Conservation (phyloP, 2,329 filamentous ascomycete genomes). For the Leptodontidium sp. region DNA sequence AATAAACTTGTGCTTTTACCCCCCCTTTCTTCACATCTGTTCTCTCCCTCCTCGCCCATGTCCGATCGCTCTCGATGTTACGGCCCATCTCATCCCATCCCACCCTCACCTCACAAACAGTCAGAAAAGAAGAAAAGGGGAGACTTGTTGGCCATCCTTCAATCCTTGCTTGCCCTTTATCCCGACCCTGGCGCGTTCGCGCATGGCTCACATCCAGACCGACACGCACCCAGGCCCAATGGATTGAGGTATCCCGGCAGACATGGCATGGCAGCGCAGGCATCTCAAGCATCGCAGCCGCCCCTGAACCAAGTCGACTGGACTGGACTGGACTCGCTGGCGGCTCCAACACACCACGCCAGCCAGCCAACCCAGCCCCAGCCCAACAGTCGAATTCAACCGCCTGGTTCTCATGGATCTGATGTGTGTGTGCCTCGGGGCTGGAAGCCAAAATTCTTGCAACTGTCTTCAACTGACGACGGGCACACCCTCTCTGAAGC, state of each 20-base stretch:
- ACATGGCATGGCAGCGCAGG: conserved; percentile 22
- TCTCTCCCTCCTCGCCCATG: no score
- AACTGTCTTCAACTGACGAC: background rate
- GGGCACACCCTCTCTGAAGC: background rate
- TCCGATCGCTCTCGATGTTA: no score
- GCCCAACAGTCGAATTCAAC: conserved; percentile 22
- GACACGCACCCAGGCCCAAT: conserved; percentile 25
- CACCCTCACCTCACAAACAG: background rate
- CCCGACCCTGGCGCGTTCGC: conserved; percentile 16
- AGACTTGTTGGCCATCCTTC: conserved; percentile 13
- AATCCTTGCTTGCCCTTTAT: conserved; percentile 1
- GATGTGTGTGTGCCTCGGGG: conserved; percentile 9
- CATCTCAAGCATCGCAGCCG: conserved; percentile 4
- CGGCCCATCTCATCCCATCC: background rate
- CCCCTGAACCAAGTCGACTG: conserved; percentile 13
- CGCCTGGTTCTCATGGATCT: conserved; percentile 22
- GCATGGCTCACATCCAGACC: conserved; percentile 22
- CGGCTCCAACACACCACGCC: conserved; percentile 20
- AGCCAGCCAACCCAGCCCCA: background rate
- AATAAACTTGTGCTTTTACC: no score
- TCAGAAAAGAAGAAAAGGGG: conserved; percentile 20
- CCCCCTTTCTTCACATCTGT: no score
- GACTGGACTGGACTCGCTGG: conserved; percentile 13
- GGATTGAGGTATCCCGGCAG: conserved; percentile 33
- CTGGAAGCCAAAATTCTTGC: conserved; percentile 2